Evolutionary conservation across 1,139 yeast species (phyloP), one percentile per base, ranked within the genome.

Genomic region (Yamadazyma sp.): DNA sequence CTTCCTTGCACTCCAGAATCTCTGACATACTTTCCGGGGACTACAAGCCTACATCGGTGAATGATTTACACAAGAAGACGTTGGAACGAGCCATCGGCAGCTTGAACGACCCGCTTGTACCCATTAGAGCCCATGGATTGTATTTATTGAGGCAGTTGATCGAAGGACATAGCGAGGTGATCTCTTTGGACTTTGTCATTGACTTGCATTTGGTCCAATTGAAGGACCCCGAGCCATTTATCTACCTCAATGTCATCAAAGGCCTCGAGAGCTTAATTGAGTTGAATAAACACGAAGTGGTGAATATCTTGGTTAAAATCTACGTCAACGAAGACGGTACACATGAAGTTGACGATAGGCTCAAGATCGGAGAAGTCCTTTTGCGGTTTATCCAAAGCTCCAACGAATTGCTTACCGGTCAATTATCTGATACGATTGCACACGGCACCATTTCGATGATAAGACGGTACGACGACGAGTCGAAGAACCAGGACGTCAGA

Each of bases 61-160:
- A 43, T 17, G 61, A 59, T 9, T 34, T 52, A 9, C 58, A 58
- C 11, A 44, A 44, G 22, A 56, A 59, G 35, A 53, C 53, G 1
- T 55, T 72, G 3, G 70, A 73, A 14, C 65, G 78, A 30, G 96
- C 96, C 0, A 64, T 87, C 30, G 69, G 75, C 0, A 77, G 82
- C 42, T 62, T 92, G 37, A 81, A 80, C 43, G 96, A 91, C 58
- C 87, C 92, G 0, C 63, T 84, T 41, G 83, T 87, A 1, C 96
- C 98, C 0, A 78, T 89, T 2, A 69, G 91, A 41, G 98, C 95
- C 0, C 92, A 87, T 58, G 98, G 97, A 0, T 64, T 92, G 15
- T 79, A 77, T 48, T 61, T 84, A 20, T 60, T 91, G 14, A 69
- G 89, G 29, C 73, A 75, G 38, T 65, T 91, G 34, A 72, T 86